A percentile compares a stretch with the other conserved stretches of the same genome.
These are phyloP conservation scores for Dorcoceras hygrometricum DNA, from an alignment of 257 asterid genomes.

Conservation along the genomic window DNA sequence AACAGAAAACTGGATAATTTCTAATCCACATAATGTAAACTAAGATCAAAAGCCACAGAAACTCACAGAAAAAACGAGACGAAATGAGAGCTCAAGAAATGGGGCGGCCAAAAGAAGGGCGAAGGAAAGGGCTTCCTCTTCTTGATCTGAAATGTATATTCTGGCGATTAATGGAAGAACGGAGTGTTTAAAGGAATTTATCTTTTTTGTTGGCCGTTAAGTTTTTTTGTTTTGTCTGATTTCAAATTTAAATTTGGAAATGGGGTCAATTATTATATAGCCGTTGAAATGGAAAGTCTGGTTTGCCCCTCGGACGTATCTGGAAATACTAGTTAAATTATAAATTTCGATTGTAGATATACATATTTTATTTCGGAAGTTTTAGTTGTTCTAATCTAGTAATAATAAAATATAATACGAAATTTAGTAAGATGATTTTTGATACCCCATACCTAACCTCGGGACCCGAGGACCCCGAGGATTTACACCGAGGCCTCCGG, in stretches of 20 bases:
- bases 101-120: background rate
- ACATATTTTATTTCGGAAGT: too few relatives aligned
- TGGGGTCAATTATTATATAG: constrained; percentile 15
- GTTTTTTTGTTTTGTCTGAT: background rate
- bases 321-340: too few relatives aligned
- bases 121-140: background rate
- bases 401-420: too few relatives aligned
- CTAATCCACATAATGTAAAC: background rate
- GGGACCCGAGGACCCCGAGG: too few relatives aligned
- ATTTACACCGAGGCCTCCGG: too few relatives aligned
- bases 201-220: constrained; percentile 16
- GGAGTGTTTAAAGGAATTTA: constrained; percentile 19
- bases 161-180: background rate
- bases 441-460: too few relatives aligned
- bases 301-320: constrained; percentile 3
- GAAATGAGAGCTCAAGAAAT: constrained; percentile 13
- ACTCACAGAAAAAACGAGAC: background rate
- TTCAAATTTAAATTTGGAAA: constrained; percentile 30
- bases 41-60: background rate
- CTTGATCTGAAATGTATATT: background rate
- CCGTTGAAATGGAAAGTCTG: constrained; percentile 33
- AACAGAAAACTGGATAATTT: constrained; percentile 4
- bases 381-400: too few relatives aligned
- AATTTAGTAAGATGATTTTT: too few relatives aligned
- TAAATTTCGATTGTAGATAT: too few relatives aligned